Evolutionary conservation across 768 basidiomycete genomes (phyloP).

Genomic region (Boletus bicolor): DNA sequence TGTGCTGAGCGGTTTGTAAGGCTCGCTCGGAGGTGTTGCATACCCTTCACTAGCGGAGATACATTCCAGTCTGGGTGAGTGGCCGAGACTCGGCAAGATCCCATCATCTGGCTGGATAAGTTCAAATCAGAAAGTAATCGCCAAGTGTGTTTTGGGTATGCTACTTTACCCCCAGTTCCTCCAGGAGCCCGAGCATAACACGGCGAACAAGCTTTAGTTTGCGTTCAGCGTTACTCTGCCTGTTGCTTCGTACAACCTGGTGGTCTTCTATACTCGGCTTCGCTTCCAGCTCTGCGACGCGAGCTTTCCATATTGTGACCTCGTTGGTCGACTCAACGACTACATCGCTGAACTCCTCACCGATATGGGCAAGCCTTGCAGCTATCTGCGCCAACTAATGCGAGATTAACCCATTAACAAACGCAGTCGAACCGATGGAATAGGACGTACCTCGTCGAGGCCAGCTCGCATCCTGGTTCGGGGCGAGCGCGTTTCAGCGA

Average conservation of each 20-base stretch:
- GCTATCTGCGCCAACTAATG: conserved; percentile 28
- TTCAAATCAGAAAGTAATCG: neutral
- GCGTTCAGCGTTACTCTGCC: conserved; percentile 32
- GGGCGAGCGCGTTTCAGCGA: conserved; percentile 13
- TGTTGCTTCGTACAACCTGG: conserved; percentile 31
- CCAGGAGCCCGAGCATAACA: conserved; percentile 41
- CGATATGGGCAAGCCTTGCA: conserved; percentile 26
- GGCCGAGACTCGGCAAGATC: conserved; percentile 3
- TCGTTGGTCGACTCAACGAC: conserved; percentile 24
- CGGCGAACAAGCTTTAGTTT: conserved; percentile 35
- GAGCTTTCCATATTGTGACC: conserved; percentile 20
- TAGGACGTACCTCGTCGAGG: conserved; percentile 27
- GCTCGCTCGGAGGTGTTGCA: conserved; percentile 7
- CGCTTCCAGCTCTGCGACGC: conserved; percentile 39
- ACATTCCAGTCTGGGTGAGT: conserved; percentile 10
- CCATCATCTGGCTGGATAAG: conserved; percentile 22
- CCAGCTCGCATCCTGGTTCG: conserved; percentile 19
- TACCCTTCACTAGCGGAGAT: neutral
- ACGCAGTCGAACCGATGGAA: neutral
- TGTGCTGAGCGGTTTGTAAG: conserved; percentile 1
- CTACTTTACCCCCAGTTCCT: conserved; percentile 37
- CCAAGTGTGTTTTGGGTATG: neutral
- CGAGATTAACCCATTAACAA: neutral
- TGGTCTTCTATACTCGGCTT: conserved; percentile 20
- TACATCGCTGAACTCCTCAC: conserved; percentile 28